Conservation (phyloP, 176 grass and related monocot species). For the Avena insularis region DNA sequence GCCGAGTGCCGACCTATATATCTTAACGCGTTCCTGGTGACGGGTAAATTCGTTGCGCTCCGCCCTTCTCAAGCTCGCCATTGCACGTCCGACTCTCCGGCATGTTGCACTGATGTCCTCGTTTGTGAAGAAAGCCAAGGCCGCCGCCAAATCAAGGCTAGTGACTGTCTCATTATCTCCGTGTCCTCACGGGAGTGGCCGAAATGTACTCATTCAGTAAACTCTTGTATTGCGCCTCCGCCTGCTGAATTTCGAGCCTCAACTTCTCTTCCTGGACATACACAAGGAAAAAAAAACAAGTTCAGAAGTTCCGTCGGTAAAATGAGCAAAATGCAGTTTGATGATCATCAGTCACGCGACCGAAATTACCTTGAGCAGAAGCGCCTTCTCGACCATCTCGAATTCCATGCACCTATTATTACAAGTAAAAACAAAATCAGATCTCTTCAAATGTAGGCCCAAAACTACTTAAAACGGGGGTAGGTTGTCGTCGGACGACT, state of each 20-base stretch:
- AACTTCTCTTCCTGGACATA: slow-evolving; percentile 39
- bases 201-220: slow-evolving; percentile 41
- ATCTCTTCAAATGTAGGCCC: background rate
- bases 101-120: background rate
- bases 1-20: background rate
- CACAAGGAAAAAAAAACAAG: background rate
- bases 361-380: slow-evolving; percentile 44
- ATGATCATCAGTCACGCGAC: background rate
- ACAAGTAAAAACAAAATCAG: background rate
- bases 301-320: background rate
- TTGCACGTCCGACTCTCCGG: background rate
- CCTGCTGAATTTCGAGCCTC: slow-evolving; percentile 24
- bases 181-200: background rate
- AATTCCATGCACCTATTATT: slow-evolving; percentile 36
- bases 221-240: slow-evolving; percentile 17
- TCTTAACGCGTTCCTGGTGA: background rate
- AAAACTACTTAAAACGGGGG: background rate
- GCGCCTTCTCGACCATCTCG: slow-evolving; percentile 37
- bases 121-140: background rate
- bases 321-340: background rate
- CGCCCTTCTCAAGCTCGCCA: background rate
- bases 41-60: background rate
- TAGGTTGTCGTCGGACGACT: background rate
- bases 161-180: background rate
- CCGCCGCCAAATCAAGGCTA: background rate